Conservation (phyloP, 106 monocot genomes). For the Cymbidium sinense region DNA sequence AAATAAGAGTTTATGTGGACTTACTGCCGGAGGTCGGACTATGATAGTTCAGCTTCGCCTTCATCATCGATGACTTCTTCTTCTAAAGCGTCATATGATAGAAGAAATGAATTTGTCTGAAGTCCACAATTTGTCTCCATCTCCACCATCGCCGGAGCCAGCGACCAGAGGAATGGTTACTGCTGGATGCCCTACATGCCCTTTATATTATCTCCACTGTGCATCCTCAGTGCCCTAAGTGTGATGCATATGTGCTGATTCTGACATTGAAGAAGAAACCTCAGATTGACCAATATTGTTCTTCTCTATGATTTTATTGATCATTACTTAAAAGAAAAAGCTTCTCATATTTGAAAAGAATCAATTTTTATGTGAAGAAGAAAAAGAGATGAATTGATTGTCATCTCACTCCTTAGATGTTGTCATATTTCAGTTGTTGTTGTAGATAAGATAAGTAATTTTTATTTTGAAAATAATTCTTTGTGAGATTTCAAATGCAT, state of each 20-base stretch:
- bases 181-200: constrained; percentile 54
- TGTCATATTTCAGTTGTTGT: not conserved
- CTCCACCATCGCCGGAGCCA: not conserved
- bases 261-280: constrained; percentile 26
- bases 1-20: constrained; percentile 8
- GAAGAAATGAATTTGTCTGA: not conserved
- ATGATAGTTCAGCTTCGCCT: constrained; percentile 20
- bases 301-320: not conserved
- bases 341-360: not conserved
- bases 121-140: not conserved
- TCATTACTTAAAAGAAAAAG: not conserved
- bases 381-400: not conserved
- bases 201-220: constrained; percentile 52
- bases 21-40: not conserved
- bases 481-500: not conserved
- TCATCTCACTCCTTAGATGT: not conserved
- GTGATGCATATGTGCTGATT: constrained; percentile 22
- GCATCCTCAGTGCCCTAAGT: constrained; percentile 60
- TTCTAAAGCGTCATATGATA: constrained; percentile 9
- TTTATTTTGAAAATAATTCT: not conserved
- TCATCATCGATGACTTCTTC: constrained; percentile 19
- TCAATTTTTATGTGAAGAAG: not conserved
- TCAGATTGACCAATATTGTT: constrained; percentile 42
- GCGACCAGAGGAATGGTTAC: constrained; percentile 20
- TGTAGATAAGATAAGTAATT: not conserved